Conservation (phyloP, 1,139 yeast genomes). For the Suhomyces maxii region DNA sequence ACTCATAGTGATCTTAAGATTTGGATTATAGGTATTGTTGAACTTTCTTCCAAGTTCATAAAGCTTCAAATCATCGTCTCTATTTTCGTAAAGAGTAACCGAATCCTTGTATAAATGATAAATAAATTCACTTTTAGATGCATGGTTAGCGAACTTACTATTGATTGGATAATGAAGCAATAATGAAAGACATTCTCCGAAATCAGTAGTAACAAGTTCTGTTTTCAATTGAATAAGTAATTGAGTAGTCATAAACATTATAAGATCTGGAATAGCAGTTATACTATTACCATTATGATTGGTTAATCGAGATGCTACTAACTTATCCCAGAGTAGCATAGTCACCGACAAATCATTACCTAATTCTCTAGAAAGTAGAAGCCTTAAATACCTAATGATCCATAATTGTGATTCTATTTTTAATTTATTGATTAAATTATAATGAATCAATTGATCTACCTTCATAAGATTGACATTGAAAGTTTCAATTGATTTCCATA, state of each 20-base stretch:
- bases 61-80: conserved; percentile 38
- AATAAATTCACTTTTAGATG: conserved; percentile 20
- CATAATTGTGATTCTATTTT: conserved; percentile 62
- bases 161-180: conserved; percentile 58
- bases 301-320: conserved; percentile 34
- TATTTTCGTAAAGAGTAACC: conserved; percentile 26
- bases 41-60: conserved; percentile 42
- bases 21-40: conserved; percentile 38
- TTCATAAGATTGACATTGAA: conserved; percentile 50
- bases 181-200: conserved; percentile 59
- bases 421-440: conserved; percentile 46
- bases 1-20: conserved; percentile 35
- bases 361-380: conserved; percentile 58
- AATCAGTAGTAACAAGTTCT: conserved; percentile 53
- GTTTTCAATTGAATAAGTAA: conserved; percentile 53
- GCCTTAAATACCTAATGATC: conserved; percentile 64
- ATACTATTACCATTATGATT: conserved; percentile 17
- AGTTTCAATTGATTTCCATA: conserved; percentile 47
- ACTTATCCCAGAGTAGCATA: conserved; percentile 57
- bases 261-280: conserved; percentile 35
- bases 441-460: conserved; percentile 48
- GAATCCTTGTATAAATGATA: conserved; percentile 33
- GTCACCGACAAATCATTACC: conserved; percentile 47
- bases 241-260: conserved; percentile 53
- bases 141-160: conserved; percentile 16